These are phyloP conservation scores for Sugiyamaella paludigena DNA, from an alignment of 1,139 yeast genomes.

Conservation along the genomic window DNA sequence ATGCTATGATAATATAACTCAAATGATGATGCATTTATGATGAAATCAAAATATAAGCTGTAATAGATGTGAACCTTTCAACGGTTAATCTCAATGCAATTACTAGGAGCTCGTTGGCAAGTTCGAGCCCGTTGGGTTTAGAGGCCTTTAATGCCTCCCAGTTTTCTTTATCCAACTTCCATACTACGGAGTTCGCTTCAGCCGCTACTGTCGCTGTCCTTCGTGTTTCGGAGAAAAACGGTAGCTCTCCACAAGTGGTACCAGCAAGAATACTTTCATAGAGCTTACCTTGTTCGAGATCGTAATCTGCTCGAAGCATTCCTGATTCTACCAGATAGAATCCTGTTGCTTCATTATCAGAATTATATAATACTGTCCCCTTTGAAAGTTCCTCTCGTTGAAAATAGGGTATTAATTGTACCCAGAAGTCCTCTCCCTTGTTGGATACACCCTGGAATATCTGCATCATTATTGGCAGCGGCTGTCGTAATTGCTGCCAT, in stretches of 20 bases:
- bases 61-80: conserved; percentile 59
- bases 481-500: conserved; percentile 48
- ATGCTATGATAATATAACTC: background rate
- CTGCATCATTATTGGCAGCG: conserved; percentile 66
- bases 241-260: conserved; percentile 82
- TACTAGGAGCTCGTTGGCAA: conserved; percentile 67
- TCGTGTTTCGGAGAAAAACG: conserved; percentile 46
- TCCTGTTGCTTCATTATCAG: conserved; percentile 36
- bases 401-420: conserved; percentile 52
- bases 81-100: conserved; percentile 65
- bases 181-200: conserved; percentile 60
- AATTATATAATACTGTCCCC: conserved; percentile 40
- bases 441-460: conserved; percentile 66
- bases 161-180: conserved; percentile 60
- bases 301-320: conserved; percentile 59
- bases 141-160: conserved; percentile 45
- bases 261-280: conserved; percentile 82
- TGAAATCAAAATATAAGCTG: conserved; percentile 35
- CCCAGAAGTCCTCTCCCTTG: conserved; percentile 66
- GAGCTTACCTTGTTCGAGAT: conserved; percentile 55
- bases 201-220: conserved; percentile 42
- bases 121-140: conserved; percentile 45
- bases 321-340: conserved; percentile 79
- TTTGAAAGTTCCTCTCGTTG: conserved; percentile 49
- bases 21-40: conserved; percentile 20